A percentile compares a stretch with the other conserved stretches of the same genome.
phyloP scores from a whole-genome alignment of 805 yeast genomes.

The Hemisphaericaspora nanyangensis region DNA sequence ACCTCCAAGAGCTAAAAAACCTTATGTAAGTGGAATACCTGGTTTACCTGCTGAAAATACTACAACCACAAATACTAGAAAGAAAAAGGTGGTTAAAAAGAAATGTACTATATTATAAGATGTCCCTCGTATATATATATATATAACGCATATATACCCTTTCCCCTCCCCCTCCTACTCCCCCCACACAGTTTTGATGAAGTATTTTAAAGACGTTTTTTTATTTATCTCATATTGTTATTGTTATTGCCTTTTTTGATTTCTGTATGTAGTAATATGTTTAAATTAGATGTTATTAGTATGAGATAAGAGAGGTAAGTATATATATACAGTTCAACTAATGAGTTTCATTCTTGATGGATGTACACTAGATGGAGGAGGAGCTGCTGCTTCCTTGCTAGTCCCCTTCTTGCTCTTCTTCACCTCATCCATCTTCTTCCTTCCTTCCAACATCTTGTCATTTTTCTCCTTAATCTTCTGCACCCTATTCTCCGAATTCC shows the following conservation, averaged over 20 bases:
- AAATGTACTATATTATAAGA: slow-evolving; percentile 38
- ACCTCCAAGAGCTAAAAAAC: slow-evolving; percentile 33
- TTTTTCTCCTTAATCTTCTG: slow-evolving; percentile 77
- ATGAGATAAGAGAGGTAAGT: too few relatives aligned
- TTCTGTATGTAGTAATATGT: too few relatives aligned
- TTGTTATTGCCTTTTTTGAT: too few relatives aligned
- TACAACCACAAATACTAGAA: slow-evolving; percentile 14
- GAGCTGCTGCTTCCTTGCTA: slow-evolving; percentile 4
- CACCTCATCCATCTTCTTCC: slow-evolving; percentile 50
- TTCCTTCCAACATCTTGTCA: slow-evolving; percentile 66
- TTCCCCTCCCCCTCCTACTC: too few relatives aligned
- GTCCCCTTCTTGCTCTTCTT: slow-evolving; percentile 25
- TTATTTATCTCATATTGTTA: too few relatives aligned
- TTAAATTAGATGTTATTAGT: too few relatives aligned
- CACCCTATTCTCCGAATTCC: slow-evolving; percentile 66
- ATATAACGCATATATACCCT: too few relatives aligned
- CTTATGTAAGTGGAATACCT: neutral
- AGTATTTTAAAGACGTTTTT: too few relatives aligned
- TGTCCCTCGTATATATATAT: neutral
- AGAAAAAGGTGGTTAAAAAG: slow-evolving; percentile 31
- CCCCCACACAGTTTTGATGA: too few relatives aligned
- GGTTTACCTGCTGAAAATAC: neutral
- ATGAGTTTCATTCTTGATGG: slow-evolving; percentile 63
- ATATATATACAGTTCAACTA: too few relatives aligned
- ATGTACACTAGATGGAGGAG: slow-evolving; percentile 36